phyloP scores from a whole-genome alignment of 805 yeast species.

The Saccharomycopsis synnaedendra region DNA sequence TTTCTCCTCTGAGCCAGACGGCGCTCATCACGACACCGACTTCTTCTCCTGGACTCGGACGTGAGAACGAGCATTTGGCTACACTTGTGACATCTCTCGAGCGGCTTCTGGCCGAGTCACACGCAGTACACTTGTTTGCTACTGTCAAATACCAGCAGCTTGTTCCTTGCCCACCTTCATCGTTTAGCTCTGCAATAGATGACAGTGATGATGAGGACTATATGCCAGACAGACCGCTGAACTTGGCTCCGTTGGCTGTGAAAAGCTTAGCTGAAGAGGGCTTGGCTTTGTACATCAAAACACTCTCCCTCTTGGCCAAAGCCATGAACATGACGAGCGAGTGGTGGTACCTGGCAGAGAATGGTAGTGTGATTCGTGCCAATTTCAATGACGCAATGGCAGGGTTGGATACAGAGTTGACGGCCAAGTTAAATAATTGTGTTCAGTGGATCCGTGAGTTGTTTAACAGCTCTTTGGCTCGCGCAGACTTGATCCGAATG shows the following conservation, averaged over 20 bases:
- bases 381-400: slow-evolving; percentile 4
- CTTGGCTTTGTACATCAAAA: slow-evolving; percentile 71
- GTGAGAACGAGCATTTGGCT: slow-evolving; percentile 11
- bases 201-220: slow-evolving; percentile 19
- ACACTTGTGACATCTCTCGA: slow-evolving; percentile 43
- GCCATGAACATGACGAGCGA: slow-evolving; percentile 80
- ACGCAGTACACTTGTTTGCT: slow-evolving; percentile 79
- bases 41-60: not conserved
- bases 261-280: slow-evolving; percentile 73
- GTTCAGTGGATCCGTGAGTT: slow-evolving; percentile 89
- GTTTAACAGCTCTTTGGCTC: slow-evolving; percentile 81
- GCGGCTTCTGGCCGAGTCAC: slow-evolving; percentile 77
- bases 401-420: slow-evolving; percentile 3
- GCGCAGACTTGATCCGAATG: slow-evolving; percentile 68
- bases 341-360: slow-evolving; percentile 70
- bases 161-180: slow-evolving; percentile 53
- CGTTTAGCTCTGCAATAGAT: slow-evolving; percentile 17
- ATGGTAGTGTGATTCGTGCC: slow-evolving; percentile 20
- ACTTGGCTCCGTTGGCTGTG: slow-evolving; percentile 45
- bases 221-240: slow-evolving; percentile 1
- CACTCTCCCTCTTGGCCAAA: slow-evolving; percentile 67
- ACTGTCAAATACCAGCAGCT: slow-evolving; percentile 83
- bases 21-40: not conserved
- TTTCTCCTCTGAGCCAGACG: not conserved
- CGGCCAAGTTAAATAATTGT: slow-evolving; percentile 26